phyloP scores from a whole-genome alignment of 371 early-diverging fungal species.

The Rhizopus delemar region DNA sequence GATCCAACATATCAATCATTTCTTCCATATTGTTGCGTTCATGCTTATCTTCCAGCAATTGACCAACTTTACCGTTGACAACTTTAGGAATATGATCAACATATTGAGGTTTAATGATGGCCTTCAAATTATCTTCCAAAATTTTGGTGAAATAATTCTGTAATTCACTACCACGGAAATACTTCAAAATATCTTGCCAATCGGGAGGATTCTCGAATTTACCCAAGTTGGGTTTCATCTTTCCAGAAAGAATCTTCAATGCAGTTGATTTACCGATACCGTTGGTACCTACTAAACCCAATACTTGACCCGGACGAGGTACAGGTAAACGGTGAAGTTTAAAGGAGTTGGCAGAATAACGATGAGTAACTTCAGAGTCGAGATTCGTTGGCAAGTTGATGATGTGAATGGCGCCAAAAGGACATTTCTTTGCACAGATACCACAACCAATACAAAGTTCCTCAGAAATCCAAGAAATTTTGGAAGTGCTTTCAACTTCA shows the following conservation, averaged over 20 bases:
- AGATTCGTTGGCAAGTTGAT: conserved; percentile 99
- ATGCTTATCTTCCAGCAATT: conserved; percentile 74
- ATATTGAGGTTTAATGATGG: conserved; percentile 98
- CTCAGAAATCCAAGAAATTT: conserved; percentile 95
- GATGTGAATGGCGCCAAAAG: conserved; percentile 98
- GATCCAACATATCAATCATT: conserved; percentile 79
- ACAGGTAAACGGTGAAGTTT: conserved; percentile 99
- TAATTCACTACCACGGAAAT: conserved; percentile 98
- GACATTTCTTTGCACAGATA: conserved; percentile 99
- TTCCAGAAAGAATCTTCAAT: conserved; percentile 95
- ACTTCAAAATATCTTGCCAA: conserved; percentile 95
- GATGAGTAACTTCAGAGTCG: conserved; percentile 95
- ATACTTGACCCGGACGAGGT: conserved; percentile 97
- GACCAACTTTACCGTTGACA: conserved; percentile 82
- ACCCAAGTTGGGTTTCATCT: conserved; percentile 99
- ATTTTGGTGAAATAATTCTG: conserved; percentile 99
- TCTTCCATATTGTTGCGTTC: conserved; percentile 76
- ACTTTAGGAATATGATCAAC: conserved; percentile 95
- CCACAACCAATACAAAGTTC: conserved; percentile 99
- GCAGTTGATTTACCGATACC: conserved; percentile 99
- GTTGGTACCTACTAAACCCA: conserved; percentile 99
- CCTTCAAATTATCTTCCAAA: conserved; percentile 93
- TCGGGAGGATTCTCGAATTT: conserved; percentile 87
- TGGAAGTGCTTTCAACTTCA: conserved; percentile 82
- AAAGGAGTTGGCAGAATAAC: conserved; percentile 98